A percentile compares a stretch with the other conserved stretches of the same genome.
These are phyloP conservation scores for Trichocomaceae sp. DNA, from an alignment of 2,329 filamentous ascomycete species.

Conservation along the genomic window DNA sequence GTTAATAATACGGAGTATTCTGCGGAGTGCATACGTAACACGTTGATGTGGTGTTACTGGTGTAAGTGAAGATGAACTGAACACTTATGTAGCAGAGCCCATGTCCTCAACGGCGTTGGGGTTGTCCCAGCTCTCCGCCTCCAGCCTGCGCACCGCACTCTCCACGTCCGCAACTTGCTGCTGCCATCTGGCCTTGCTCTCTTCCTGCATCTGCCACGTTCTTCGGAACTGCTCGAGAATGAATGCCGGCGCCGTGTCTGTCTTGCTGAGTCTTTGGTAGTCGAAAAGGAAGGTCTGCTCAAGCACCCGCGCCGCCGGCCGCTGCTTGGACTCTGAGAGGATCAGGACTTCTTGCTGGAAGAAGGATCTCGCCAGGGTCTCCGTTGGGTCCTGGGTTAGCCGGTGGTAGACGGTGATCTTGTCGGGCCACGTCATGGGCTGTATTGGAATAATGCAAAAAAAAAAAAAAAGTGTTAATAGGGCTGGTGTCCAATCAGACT, in stretches of 20 bases:
- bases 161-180: constrained; percentile 52
- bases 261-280: constrained; percentile 55
- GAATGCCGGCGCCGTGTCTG: constrained; percentile 49
- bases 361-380: constrained; percentile 24
- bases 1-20: too few species aligned
- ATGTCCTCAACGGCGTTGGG: constrained; percentile 65
- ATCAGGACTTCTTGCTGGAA: constrained; percentile 54
- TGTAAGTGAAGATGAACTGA: too few species aligned
- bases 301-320: constrained; percentile 64
- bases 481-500: background rate
- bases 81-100: too few species aligned
- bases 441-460: constrained; percentile 4
- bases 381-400: constrained; percentile 50
- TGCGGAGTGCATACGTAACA: too few species aligned
- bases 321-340: constrained; percentile 66
- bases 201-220: constrained; percentile 57
- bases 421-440: constrained; percentile 82
- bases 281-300: constrained; percentile 80
- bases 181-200: constrained; percentile 49
- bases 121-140: constrained; percentile 68
- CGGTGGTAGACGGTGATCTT: constrained; percentile 78
- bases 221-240: constrained; percentile 55
- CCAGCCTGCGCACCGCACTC: constrained; percentile 54
- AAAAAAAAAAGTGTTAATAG: too few species aligned
- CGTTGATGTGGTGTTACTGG: too few species aligned